Conservation (phyloP, 768 basidiomycete species). For the Leucosporidium creatinivorum region DNA sequence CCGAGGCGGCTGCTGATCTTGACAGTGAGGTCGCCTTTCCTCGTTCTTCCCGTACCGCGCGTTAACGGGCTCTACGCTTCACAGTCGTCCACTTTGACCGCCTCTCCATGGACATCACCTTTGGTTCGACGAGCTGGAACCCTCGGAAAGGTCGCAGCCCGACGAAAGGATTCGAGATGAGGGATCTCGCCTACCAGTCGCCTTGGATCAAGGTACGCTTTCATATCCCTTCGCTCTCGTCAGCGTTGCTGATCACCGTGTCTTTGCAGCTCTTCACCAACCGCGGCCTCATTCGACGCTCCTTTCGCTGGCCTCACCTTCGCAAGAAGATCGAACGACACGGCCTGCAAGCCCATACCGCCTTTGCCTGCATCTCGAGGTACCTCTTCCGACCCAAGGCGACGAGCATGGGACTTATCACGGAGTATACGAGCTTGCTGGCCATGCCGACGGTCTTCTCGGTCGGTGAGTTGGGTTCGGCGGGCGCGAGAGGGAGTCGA, state of each 20-base stretch:
- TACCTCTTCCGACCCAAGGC: slow-evolving; percentile 32
- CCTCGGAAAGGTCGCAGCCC: background rate
- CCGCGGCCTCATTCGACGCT: slow-evolving; percentile 25
- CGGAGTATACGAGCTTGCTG: slow-evolving; percentile 17
- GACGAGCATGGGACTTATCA: slow-evolving; percentile 19
- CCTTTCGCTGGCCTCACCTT: slow-evolving; percentile 28
- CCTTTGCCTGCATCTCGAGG: slow-evolving; percentile 27
- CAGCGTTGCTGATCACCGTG: background rate
- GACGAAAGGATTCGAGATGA: slow-evolving; percentile 22
- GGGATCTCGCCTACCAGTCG: slow-evolving; percentile 22
- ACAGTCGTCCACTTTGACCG: slow-evolving; percentile 28
- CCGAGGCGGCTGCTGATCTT: slow-evolving; percentile 10
- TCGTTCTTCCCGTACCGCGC: too few relatives aligned
- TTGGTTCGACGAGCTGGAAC: slow-evolving; percentile 24
- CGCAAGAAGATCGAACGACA: slow-evolving; percentile 19
- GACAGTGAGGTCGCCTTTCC: slow-evolving; percentile 3
- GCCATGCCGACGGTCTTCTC: slow-evolving; percentile 23
- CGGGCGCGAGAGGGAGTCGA: too few relatives aligned
- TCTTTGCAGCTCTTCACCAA: slow-evolving; percentile 27
- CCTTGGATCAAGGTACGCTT: slow-evolving; percentile 24
- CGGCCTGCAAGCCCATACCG: slow-evolving; percentile 11
- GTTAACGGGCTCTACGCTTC: too few relatives aligned
- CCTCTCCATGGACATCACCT: slow-evolving; percentile 18
- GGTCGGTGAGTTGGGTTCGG: slow-evolving; percentile 3
- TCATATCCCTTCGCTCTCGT: background rate